Percentiles rank a stretch among this genome's conserved stretches.
Conservation (phyloP, 805 yeast genomes). For the Starmerella floricola region DNA sequence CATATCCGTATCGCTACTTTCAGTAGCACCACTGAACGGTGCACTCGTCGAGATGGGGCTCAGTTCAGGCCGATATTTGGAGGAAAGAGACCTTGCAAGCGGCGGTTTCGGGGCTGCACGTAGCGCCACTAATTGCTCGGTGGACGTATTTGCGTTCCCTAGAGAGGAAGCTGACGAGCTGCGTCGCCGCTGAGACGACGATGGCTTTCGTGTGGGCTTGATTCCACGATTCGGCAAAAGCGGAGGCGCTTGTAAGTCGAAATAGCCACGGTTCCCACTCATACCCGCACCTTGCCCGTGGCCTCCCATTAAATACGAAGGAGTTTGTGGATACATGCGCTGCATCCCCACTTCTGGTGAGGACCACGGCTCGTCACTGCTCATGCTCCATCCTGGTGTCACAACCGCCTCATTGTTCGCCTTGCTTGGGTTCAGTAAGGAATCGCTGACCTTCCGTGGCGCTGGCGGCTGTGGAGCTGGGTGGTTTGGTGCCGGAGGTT, state of each 20-base stretch:
- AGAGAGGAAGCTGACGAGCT: background rate
- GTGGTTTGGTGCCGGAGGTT: constrained; percentile 17
- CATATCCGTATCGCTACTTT: constrained; percentile 1
- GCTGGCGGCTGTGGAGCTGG: background rate
- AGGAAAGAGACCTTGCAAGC: constrained; percentile 22
- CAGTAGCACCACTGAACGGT: constrained; percentile 1
- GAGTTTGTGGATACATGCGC: constrained; percentile 46
- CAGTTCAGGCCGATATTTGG: constrained; percentile 24
- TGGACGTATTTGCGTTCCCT: constrained; percentile 21
- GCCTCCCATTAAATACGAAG: constrained; percentile 48
- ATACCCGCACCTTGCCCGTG: constrained; percentile 21
- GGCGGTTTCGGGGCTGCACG: constrained; percentile 42
- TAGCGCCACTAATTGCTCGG: constrained; percentile 43
- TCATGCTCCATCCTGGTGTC: constrained; percentile 13
- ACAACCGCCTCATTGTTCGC: background rate
- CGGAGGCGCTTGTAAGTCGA: constrained; percentile 6
- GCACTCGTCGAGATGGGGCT: constrained; percentile 18
- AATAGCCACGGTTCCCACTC: constrained; percentile 17
- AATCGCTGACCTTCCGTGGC: background rate
- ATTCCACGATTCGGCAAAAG: background rate
- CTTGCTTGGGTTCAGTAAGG: background rate
- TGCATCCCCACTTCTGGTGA: constrained; percentile 9
- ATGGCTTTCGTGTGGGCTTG: background rate
- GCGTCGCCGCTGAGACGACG: background rate
- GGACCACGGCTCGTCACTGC: constrained; percentile 17